Evolutionary conservation across 495 filamentous ascomycete species (phyloP), one percentile per base, ranked within the genome.

Genomic region (Tuber melanosporum): DNA sequence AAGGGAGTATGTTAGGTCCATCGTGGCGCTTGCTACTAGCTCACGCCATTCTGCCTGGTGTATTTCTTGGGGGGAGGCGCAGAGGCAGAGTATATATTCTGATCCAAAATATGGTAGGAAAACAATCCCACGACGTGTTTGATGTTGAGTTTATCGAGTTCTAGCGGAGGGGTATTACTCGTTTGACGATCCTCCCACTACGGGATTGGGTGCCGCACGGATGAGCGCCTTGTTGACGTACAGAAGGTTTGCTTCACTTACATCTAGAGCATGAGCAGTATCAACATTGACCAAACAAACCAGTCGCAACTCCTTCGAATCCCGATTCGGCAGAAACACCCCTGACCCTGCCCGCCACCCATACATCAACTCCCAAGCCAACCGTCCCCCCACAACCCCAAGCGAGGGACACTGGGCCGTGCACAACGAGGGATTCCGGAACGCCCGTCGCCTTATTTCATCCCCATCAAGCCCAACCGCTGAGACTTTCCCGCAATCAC

Each of bases 31-130:
- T 80, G 95, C 95, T 42, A 98, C 95, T 32, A 98, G 95, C 8
- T 93, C 93, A 72, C 90, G 93, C 17, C 95, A 98, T 83, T 97
- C 94, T 77, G 95, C 95, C n/a, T 99, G 95, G 95, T 93, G 95
- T 62, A 99, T 99, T 81, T 97, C 94, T 85, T 98, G 95, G 95
- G 94, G 95, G 66, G 95, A 99, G 85, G 95, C 95, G 39, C 95
- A 99, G 85, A 87, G 95, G 73, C 95, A 99, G 85, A 96, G 93
- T 87, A 99, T 99, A 83, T 99, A 98, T 85, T 93, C 93, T 77
- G 95, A 99, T 82, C 95, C 95, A 36, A 98, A 97, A 85, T 99
- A 99, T 84, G 93, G 77, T 78, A 74, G 22, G 66, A n/a, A 76
- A 19, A 0, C 26, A 36, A 66, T 26, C 32, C 57, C 32, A 17